Conservation (phyloP, 768 basidiomycete species). For the Brasilioporus rufonigricans region DNA sequence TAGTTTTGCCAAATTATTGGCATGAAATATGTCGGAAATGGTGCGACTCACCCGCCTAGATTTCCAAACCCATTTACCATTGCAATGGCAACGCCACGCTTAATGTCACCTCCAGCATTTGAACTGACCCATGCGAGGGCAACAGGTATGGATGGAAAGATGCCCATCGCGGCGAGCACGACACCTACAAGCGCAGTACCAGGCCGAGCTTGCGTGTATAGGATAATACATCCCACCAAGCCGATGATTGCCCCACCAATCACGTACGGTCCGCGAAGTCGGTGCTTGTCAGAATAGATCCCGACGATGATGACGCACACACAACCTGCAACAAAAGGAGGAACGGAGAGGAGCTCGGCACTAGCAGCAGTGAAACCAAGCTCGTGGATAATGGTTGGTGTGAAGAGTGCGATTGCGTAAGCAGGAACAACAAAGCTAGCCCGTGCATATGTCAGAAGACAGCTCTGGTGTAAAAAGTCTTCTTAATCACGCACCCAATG, state of each 20-base stretch:
- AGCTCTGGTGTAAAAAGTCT: neutral
- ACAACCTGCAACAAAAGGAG: slow-evolving; percentile 45
- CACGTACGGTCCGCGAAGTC: slow-evolving; percentile 47
- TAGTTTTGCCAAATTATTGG: neutral
- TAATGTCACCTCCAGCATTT: slow-evolving; percentile 53
- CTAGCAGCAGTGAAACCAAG: slow-evolving; percentile 49
- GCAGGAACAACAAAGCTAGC: slow-evolving; percentile 41
- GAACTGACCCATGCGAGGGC: slow-evolving; percentile 51
- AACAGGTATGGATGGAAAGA: slow-evolving; percentile 45
- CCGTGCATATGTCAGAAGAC: slow-evolving; percentile 1
- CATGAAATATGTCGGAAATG: neutral
- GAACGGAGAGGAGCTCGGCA: slow-evolving; percentile 47
- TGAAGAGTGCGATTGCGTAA: slow-evolving; percentile 46
- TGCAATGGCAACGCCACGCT: slow-evolving; percentile 47
- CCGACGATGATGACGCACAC: slow-evolving; percentile 38
- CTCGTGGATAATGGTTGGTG: slow-evolving; percentile 45
- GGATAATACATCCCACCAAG: slow-evolving; percentile 46
- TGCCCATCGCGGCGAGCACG: slow-evolving; percentile 47
- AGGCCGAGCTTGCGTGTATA: slow-evolving; percentile 33
- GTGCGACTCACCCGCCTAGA: slow-evolving; percentile 44
- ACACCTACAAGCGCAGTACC: slow-evolving; percentile 39
- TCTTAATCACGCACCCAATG: slow-evolving; percentile 31
- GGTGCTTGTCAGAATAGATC: slow-evolving; percentile 39
- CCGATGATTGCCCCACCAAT: slow-evolving; percentile 38
- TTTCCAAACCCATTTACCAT: slow-evolving; percentile 56